These are phyloP conservation scores for Trifolium repens DNA, from an alignment of 306 rosid genomes.

Conservation along the genomic window DNA sequence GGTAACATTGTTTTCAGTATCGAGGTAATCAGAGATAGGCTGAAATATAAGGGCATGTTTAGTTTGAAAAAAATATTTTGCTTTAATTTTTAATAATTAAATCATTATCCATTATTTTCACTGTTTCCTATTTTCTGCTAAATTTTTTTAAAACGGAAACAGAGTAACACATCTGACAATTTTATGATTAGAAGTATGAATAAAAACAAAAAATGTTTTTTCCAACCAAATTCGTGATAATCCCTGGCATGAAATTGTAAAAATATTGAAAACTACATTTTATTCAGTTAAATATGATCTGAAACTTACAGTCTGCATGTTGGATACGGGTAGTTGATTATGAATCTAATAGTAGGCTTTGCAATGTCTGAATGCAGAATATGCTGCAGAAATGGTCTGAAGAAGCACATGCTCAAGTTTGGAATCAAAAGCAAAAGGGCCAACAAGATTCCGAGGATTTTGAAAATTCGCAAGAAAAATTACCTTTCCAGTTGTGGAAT, in stretches of 20 bases:
- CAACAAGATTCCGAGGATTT: conserved; percentile 56
- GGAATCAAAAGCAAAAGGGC: conserved; percentile 60
- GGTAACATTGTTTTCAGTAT: conserved; percentile 53
- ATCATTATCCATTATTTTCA: not conserved
- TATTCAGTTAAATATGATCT: conserved; percentile 5
- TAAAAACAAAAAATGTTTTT: not conserved
- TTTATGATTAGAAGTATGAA: not conserved
- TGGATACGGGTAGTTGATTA: conserved; percentile 26
- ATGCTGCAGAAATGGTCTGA: conserved; percentile 83
- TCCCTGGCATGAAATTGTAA: conserved; percentile 34
- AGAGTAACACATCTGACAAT: not conserved
- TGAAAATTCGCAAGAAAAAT: conserved; percentile 58
- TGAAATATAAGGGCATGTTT: conserved; percentile 2
- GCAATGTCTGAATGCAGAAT: conserved; percentile 59
- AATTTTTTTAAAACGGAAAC: not conserved
- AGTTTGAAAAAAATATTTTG: not conserved
- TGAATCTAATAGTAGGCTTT: conserved; percentile 41
- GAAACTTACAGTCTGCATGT: conserved; percentile 26
- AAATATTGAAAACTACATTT: conserved; percentile 10
- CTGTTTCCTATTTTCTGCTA: not conserved
- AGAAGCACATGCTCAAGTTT: conserved; percentile 61
- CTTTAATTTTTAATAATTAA: not conserved
- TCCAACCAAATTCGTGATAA: not conserved
- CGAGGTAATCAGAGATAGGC: not conserved
- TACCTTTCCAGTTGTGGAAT: conserved; percentile 87